Conservation (phyloP, 164 flowering plant genomes). For the Umbilicus rupestris region DNA sequence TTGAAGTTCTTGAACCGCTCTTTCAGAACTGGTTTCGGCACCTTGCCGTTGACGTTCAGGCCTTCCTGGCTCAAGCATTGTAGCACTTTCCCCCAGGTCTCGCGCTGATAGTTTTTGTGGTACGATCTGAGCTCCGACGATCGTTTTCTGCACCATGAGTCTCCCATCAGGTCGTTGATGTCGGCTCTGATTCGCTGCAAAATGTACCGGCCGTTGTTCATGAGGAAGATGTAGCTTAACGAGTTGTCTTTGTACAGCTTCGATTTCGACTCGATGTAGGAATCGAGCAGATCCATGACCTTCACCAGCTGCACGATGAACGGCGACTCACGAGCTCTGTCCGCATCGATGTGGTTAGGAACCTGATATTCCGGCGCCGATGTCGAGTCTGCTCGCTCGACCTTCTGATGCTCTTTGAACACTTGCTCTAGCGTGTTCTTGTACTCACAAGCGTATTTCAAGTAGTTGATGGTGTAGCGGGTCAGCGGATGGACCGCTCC, state of each 20-base stretch:
- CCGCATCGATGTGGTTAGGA: constrained; percentile 2
- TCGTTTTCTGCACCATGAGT: constrained; percentile 48
- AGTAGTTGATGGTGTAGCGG: constrained; percentile 73
- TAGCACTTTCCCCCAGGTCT: constrained; percentile 68
- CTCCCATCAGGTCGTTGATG: constrained; percentile 48
- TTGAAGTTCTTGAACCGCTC: constrained; percentile 80
- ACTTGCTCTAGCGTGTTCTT: constrained; percentile 55
- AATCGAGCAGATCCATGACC: constrained; percentile 64
- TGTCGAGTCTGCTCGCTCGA: constrained; percentile 25
- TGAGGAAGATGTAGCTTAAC: constrained; percentile 56
- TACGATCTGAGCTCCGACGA: constrained; percentile 53
- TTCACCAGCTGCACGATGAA: constrained; percentile 36
- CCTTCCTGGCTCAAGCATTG: constrained; percentile 56
- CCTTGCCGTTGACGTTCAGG: constrained; percentile 43
- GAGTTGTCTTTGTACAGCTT: constrained; percentile 58
- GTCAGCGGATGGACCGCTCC: constrained; percentile 90
- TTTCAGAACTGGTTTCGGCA: constrained; percentile 49
- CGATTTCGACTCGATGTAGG: constrained; percentile 55
- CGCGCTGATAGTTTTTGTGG: constrained; percentile 77
- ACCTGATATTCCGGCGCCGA: constrained; percentile 13
- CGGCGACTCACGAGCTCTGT: constrained; percentile 23
- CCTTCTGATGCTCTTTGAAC: constrained; percentile 32
- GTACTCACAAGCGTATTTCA: constrained; percentile 62
- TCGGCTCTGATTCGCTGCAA: constrained; percentile 67
- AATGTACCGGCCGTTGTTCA: constrained; percentile 88